Conservation (phyloP, 345 rosid genomes). For the Hevea brasiliensis region DNA sequence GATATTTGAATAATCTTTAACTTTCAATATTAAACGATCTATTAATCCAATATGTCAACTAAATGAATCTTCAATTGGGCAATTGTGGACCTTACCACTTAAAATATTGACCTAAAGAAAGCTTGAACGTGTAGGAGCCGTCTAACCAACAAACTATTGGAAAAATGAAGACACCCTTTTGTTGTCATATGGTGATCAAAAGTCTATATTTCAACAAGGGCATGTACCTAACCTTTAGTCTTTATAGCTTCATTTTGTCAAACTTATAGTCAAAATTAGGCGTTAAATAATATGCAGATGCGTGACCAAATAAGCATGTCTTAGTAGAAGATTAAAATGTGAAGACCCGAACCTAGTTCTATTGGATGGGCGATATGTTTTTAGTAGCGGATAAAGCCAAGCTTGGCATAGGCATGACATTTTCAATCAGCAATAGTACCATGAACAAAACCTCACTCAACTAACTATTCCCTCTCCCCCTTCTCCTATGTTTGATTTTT, state of each 20-base stretch:
- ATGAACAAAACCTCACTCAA: background rate
- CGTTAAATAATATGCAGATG: too few species aligned
- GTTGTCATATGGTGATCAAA: background rate
- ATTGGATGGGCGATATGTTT: too few species aligned
- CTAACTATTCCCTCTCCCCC: background rate
- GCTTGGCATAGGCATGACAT: background rate
- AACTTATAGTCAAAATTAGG: too few species aligned
- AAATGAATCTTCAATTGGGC: slow-evolving; percentile 1
- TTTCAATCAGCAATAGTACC: background rate
- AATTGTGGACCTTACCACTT: slow-evolving; percentile 1
- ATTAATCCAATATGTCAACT: too few species aligned
- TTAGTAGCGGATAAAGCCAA: too few species aligned
- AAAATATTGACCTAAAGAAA: background rate
- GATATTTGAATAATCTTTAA: too few species aligned
- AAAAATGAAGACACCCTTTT: background rate
- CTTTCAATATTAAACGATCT: too few species aligned
- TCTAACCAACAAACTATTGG: background rate
- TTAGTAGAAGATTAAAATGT: too few species aligned
- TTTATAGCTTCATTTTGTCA: too few species aligned
- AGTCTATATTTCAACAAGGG: background rate
- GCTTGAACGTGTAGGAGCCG: background rate
- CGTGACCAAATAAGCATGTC: too few species aligned
- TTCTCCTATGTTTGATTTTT: too few species aligned
- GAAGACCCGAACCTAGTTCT: too few species aligned
- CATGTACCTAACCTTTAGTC: background rate